Percentiles rank a stretch among this genome's conserved stretches.
Evolutionary conservation across 768 basidiomycete genomes (phyloP).

Genomic region (Cyclocybe aegerita): DNA sequence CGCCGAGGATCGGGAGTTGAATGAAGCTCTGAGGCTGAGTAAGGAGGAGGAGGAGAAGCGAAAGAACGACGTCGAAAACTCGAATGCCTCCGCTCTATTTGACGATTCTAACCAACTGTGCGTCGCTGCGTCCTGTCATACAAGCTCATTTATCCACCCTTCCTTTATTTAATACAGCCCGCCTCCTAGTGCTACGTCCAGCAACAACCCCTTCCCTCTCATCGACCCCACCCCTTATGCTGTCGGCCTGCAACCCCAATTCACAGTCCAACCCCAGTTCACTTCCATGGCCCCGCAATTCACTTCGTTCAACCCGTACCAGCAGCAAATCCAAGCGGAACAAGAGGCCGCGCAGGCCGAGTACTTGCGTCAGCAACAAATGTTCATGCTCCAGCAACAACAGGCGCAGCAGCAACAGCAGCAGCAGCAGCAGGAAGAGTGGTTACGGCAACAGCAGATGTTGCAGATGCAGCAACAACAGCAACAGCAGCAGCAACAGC

Average conservation of each 20-base stretch:
- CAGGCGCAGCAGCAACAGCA: slow-evolving; percentile 59
- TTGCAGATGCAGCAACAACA: slow-evolving; percentile 52
- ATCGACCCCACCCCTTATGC: slow-evolving; percentile 61
- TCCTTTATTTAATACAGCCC: slow-evolving; percentile 21
- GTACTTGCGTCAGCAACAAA: slow-evolving; percentile 72
- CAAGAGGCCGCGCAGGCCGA: slow-evolving; percentile 87
- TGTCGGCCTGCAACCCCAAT: slow-evolving; percentile 55
- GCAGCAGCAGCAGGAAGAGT: slow-evolving; percentile 50
- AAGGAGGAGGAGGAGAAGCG: slow-evolving; percentile 88
- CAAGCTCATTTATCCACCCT: slow-evolving; percentile 3
- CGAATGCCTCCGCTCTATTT: slow-evolving; percentile 75
- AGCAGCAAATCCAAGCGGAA: slow-evolving; percentile 79
- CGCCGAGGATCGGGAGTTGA: slow-evolving; percentile 81
- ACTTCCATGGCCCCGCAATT: slow-evolving; percentile 80
- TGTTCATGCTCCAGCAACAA: slow-evolving; percentile 56
- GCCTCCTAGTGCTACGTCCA: slow-evolving; percentile 27
- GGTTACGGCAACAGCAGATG: slow-evolving; percentile 44
- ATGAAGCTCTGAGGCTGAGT: slow-evolving; percentile 80
- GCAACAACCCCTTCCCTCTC: slow-evolving; percentile 61
- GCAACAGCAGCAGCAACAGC: slow-evolving; percentile 53
- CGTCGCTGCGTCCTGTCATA: slow-evolving; percentile 24
- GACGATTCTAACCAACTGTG: slow-evolving; percentile 85
- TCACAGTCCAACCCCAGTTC: slow-evolving; percentile 72
- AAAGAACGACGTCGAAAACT: slow-evolving; percentile 66
- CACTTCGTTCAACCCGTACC: slow-evolving; percentile 92